phyloP scores from a whole-genome alignment of 495 filamentous ascomycete species.

The Tuber indicum region DNA sequence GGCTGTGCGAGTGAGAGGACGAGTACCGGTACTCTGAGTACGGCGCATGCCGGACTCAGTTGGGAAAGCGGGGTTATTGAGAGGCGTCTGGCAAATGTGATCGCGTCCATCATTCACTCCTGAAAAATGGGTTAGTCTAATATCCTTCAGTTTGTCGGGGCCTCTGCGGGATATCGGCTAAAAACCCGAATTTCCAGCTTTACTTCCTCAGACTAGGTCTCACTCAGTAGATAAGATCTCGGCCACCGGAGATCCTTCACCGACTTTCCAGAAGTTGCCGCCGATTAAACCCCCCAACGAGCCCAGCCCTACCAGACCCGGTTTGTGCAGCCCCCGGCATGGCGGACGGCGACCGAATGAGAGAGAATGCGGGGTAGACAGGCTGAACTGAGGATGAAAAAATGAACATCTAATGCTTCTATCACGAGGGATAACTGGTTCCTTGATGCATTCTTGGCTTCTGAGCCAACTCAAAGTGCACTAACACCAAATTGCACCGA shows the following conservation, averaged over 20 bases:
- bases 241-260: background rate
- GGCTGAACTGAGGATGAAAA: background rate
- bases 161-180: background rate
- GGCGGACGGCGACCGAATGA: too few species aligned
- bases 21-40: too few species aligned
- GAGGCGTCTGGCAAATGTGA: background rate
- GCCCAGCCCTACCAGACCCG: too few species aligned
- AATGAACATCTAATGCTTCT: background rate
- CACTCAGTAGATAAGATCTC: background rate
- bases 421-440: background rate
- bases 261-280: background rate
- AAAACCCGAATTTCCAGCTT: background rate
- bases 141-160: background rate
- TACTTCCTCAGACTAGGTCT: background rate
- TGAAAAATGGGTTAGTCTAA: background rate
- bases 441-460: background rate
- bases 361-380: background rate
- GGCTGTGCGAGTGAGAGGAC: too few species aligned
- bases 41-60: too few species aligned
- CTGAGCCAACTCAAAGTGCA: background rate
- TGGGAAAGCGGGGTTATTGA: too few species aligned
- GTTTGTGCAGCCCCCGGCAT: too few species aligned
- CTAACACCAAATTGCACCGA: background rate
- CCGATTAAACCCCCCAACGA: background rate
- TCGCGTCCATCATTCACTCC: background rate